Base-by-base conservation (phyloP, 768 basidiomycete species). In the Inosperma sp. region DNA sequence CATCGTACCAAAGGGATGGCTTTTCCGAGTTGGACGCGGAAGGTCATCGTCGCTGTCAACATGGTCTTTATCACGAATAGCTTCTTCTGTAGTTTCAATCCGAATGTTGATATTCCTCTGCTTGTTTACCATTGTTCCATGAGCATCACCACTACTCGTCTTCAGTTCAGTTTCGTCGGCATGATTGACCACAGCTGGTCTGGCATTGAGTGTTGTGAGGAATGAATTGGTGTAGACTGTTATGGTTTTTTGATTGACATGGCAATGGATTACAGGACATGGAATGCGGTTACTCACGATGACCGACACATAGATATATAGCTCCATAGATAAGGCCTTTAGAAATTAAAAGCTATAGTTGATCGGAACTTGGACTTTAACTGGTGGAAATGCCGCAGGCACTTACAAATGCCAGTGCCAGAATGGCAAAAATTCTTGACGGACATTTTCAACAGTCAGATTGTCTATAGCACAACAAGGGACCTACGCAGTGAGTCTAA, bases 181-280 rank as follows among this genome's bases (percentile, higher is more conserved):
- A 30, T 29, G 19, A 21, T 30, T 44, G 27, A 41, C 23, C 3
- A 30, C 31, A 13, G n/a, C n/a, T n/a, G 42, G 31, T 14, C 42
- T 30, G 27, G 10, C 21, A 30, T 44, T 44, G n/a, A 44, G 27
- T 21, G 42, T 44, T 13, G 42, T 44, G 42, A 44, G 42, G 42
- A 44, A 44, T 44, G 42, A 44, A 21, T 44, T 44, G 27, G 42
- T 44, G 31, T 44, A 44, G 27, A 44, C 42, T 44, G 42, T n/a
- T 9, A 12, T 30, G 31, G 3, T 26, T 30, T 30, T 30, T n/a
- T n/a, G n/a, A n/a, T n/a, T n/a, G n/a, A n/a, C 42, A 23, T 21
- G 26, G 30, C 31, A 14, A 21, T 30, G 41, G 27, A 9, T 12
- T 14, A 10, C 29, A 16, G 14, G 7, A 4, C 5, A 23, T 13